Conservation (phyloP, 2,329 filamentous ascomycete species). For the Exophiala sideris region DNA sequence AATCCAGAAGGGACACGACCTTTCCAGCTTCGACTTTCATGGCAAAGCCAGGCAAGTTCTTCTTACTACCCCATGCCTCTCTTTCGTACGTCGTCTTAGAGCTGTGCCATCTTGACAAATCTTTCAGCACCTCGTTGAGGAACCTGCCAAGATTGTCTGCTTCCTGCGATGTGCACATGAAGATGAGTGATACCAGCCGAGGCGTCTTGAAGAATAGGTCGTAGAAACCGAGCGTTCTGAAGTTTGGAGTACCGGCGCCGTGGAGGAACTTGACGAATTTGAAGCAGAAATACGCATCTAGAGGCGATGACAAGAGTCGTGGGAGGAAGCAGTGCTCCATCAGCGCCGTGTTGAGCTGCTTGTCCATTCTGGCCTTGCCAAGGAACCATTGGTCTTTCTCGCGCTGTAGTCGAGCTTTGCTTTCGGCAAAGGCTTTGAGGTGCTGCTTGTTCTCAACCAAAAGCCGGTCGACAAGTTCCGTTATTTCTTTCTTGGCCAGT, state of each 20-base stretch:
- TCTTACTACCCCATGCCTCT: conserved; percentile 67
- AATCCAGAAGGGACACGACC: conserved; percentile 70
- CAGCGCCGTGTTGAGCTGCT: conserved; percentile 68
- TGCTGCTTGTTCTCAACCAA: conserved; percentile 71
- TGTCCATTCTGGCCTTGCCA: conserved; percentile 59
- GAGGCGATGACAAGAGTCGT: conserved; percentile 74
- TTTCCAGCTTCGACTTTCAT: conserved; percentile 69
- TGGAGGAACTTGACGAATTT: conserved; percentile 85
- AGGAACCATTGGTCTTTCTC: conserved; percentile 79
- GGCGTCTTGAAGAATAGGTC: conserved; percentile 82
- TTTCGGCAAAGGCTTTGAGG: conserved; percentile 63
- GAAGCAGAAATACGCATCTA: conserved; percentile 86
- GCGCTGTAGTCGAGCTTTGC: conserved; percentile 65
- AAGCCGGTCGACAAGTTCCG: conserved; percentile 66
- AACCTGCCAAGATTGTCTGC: conserved; percentile 92
- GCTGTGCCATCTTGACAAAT: conserved; percentile 79
- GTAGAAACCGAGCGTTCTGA: conserved; percentile 79
- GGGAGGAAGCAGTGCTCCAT: conserved; percentile 93
- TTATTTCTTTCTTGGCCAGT: conserved; percentile 65
- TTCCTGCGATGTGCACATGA: conserved; percentile 84
- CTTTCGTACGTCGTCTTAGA: conserved; percentile 74
- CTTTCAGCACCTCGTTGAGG: conserved; percentile 73
- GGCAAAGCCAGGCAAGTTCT: conserved; percentile 73
- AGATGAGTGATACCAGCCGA: conserved; percentile 76
- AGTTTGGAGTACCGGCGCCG: conserved; percentile 76